phyloP scores from a whole-genome alignment of 805 yeast species.

The Saccharomycopsis guyanensis region DNA sequence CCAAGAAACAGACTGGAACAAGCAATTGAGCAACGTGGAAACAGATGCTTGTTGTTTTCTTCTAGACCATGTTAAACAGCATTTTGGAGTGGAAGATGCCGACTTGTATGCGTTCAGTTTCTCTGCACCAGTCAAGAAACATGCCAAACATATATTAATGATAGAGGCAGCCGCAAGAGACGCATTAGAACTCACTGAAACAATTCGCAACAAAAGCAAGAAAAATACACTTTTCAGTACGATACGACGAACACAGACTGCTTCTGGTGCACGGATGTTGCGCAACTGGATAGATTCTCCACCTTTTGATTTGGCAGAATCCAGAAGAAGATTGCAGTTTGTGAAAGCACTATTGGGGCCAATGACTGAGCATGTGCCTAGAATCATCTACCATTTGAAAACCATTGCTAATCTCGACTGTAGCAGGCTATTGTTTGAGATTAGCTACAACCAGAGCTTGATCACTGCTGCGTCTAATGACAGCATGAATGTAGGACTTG shows the following conservation, averaged over 20 bases:
- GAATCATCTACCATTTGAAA: constrained; percentile 6
- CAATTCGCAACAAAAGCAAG: constrained; percentile 47
- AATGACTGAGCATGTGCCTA: constrained; percentile 22
- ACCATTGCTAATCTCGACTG: constrained; percentile 41
- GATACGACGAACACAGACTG: constrained; percentile 66
- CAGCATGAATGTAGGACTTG: constrained; percentile 28
- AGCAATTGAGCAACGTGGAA: constrained; percentile 2
- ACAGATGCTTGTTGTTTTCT: constrained; percentile 3
- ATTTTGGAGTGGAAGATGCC: constrained; percentile 13
- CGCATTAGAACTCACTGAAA: constrained; percentile 62
- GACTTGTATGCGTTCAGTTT: constrained; percentile 35
- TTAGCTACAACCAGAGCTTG: constrained; percentile 15
- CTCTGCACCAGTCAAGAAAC: constrained; percentile 56
- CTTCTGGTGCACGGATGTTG: constrained; percentile 74
- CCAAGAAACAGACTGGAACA: neutral
- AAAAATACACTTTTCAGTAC: constrained; percentile 67
- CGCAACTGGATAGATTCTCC: constrained; percentile 83
- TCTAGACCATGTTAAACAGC: constrained; percentile 16
- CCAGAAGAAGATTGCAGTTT: constrained; percentile 46
- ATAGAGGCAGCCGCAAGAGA: constrained; percentile 76
- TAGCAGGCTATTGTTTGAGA: constrained; percentile 44
- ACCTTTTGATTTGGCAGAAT: constrained; percentile 47
- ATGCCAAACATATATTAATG: constrained; percentile 50
- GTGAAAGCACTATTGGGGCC: constrained; percentile 38
- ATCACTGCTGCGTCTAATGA: constrained; percentile 20